phyloP scores from a whole-genome alignment of 495 filamentous ascomycete species.

The Melanomma pulvis-pyrius region DNA sequence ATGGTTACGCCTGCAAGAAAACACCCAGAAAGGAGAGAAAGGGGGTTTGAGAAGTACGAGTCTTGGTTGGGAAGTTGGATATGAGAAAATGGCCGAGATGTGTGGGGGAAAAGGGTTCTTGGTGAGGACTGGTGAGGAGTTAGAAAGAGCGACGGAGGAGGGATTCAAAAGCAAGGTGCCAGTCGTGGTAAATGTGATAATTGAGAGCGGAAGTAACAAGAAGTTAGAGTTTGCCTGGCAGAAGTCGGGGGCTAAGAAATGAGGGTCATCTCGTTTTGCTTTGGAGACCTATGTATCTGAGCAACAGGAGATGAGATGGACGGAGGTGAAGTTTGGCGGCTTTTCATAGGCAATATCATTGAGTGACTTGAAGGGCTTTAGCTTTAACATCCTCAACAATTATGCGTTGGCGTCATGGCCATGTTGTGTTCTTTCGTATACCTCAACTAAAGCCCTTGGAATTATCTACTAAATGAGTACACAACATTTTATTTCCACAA shows the following conservation, averaged over 20 bases:
- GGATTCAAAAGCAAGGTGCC: constrained; percentile 55
- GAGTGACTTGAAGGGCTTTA: no score
- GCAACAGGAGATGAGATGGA: no score
- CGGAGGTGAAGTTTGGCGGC: no score
- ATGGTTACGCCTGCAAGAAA: constrained; percentile 51
- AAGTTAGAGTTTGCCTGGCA: constrained; percentile 49
- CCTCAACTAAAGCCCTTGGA: no score
- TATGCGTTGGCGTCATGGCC: no score
- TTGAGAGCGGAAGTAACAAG: constrained; percentile 58
- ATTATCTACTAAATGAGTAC: no score
- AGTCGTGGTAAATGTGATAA: constrained; percentile 62
- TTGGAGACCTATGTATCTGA: neutral
- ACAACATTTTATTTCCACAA: no score
- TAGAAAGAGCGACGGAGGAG: constrained; percentile 56
- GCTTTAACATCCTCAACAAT: no score
- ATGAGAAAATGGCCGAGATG: constrained; percentile 62
- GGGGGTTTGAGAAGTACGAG: constrained; percentile 57
- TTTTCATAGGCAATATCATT: no score
- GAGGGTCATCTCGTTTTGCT: neutral
- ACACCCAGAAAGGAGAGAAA: constrained; percentile 37
- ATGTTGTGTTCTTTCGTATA: no score
- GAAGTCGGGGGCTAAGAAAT: constrained; percentile 20
- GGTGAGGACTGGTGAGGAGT: constrained; percentile 56
- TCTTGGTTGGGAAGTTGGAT: constrained; percentile 60
- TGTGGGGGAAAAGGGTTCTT: constrained; percentile 60